phyloP scores from a whole-genome alignment of 148 eudicot genomes.

The Agrostemma githago region DNA sequence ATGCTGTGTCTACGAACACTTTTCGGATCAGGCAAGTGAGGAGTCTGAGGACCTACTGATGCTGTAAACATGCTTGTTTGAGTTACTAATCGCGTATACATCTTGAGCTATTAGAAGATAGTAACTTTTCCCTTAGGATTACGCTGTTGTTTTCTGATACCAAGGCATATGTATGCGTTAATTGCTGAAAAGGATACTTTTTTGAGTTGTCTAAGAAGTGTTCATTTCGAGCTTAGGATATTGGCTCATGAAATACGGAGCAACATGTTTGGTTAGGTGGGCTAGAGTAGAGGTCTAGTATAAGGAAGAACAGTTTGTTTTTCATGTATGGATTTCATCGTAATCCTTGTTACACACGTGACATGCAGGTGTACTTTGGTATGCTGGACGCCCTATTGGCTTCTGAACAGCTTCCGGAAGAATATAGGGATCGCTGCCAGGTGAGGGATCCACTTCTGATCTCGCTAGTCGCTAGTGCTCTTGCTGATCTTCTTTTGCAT shows the following conservation, averaged over 20 bases:
- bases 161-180: neutral
- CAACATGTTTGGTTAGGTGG: neutral
- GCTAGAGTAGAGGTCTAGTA: neutral
- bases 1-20: neutral
- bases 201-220: neutral
- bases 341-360: neutral
- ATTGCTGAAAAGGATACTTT: neutral
- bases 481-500: neutral
- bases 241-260: neutral
- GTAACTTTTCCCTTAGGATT: neutral
- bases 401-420: conserved; percentile 90
- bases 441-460: conserved; percentile 29
- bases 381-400: conserved; percentile 96
- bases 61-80: neutral
- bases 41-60: neutral
- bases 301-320: neutral
- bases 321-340: neutral
- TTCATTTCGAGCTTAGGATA: neutral
- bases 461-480: neutral
- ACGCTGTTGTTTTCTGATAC: neutral
- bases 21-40: neutral
- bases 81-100: neutral
- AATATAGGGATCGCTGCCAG: conserved; percentile 76
- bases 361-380: conserved; percentile 79
- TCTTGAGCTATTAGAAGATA: neutral